Evolutionary conservation across 805 yeast genomes (phyloP), one percentile per base, ranked within the genome.

Genomic region (Spathaspora gorwiae): DNA sequence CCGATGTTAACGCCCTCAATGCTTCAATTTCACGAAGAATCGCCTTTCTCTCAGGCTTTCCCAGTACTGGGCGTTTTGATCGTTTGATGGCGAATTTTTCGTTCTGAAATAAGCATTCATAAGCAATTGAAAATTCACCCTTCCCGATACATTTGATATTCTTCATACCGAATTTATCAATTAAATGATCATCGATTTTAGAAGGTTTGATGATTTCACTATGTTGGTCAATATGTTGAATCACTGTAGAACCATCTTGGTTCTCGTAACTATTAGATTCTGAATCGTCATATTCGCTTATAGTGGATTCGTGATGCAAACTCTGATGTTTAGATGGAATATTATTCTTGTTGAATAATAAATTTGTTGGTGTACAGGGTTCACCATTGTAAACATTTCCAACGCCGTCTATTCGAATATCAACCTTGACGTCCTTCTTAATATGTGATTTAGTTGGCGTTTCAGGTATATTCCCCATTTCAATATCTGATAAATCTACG

Each of bases 71-170:
- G 42, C 80, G 78, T 57, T 85, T 88, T 26, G 94, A 81, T 47
- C 96, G 75, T 64, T 94, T 94, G 43, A 94, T 94, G 0, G 98
- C 98, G 62, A 82, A 89, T 55, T 79, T 81, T 40, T 77, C 75
- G 43, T 75, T 72, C 48, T 82, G 81, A 56, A 81, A 85, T 12
- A 80, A 73, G 37, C 92, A 92, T 50, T 86, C 86, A 63, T 81
- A 94, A 13, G 95, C 99, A 19, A 80, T 72, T 2, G 97, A 89
- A 57, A 94, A 94, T 62, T 89, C 96, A 24, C 99, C 98, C 32
- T 78, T 71, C 2, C 96, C 96, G 19, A 92, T 68, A 38, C 83
- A 66, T 37, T 75, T 73, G 37, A 92, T 90, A 50, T 84, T 81
- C 19, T 60, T 56, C 49, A 55, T 52, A 1, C 83, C 84, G 62